Conservation (phyloP, 2,329 filamentous ascomycete genomes). For the Madurella mycetomatis region DNA sequence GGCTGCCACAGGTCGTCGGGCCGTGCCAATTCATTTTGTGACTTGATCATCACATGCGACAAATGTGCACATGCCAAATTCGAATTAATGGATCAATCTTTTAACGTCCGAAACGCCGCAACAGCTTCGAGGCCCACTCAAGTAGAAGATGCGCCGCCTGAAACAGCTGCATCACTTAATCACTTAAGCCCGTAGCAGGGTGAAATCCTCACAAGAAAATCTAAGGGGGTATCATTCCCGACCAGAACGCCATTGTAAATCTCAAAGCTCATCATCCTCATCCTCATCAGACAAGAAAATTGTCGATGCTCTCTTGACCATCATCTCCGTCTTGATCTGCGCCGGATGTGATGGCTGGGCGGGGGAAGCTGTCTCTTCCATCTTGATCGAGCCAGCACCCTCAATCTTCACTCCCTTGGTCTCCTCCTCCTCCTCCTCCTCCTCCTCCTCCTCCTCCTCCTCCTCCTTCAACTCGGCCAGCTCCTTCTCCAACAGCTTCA, state of each 20-base stretch:
- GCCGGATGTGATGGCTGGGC: not conserved
- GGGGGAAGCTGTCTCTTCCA: not conserved
- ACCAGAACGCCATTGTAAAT: conserved; percentile 1
- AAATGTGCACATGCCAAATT: not conserved
- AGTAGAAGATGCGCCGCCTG: too few species aligned
- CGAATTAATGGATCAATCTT: too few species aligned
- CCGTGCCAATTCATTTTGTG: not conserved
- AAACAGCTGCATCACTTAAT: too few species aligned
- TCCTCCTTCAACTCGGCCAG: conserved; percentile 25
- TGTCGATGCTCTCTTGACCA: conserved; percentile 8
- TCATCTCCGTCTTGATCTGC: conserved; percentile 4
- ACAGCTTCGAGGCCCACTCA: too few species aligned
- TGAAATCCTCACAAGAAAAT: too few species aligned
- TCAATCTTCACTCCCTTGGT: not conserved
- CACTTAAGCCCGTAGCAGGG: too few species aligned
- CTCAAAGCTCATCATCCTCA: conserved; percentile 26
- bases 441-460: conserved; percentile 21
- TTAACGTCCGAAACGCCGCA: too few species aligned
- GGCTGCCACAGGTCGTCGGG: not conserved
- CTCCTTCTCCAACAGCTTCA: conserved; percentile 39
- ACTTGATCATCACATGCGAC: not conserved
- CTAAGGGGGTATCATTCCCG: too few species aligned
- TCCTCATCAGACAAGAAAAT: conserved; percentile 24
- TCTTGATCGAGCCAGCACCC: not conserved
- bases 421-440: conserved; percentile 4